Base-by-base conservation (phyloP, 2,329 filamentous ascomycete species). In the Polytolypa hystricis region DNA sequence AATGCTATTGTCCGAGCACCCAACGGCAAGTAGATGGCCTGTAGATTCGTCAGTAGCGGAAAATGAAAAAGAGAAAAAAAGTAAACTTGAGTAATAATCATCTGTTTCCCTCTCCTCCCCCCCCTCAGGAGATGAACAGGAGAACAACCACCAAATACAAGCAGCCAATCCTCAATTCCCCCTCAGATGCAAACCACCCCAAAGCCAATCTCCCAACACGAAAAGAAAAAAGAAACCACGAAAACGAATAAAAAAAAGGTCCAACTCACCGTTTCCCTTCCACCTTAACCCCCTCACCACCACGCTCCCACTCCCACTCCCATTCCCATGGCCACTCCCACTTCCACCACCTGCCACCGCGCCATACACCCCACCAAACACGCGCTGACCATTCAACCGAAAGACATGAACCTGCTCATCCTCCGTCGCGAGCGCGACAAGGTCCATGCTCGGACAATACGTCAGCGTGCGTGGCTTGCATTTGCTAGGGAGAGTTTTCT, bases 401-500 rank as follows among this genome's bases (percentile, higher is more conserved):
- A 81, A 87, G 29, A 94, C 77, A 46, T 81, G 71, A 12, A 95
- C 65, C 33, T 77, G 76, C 33, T 76, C 76, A 42, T 77, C 73
- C 11, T 71, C 68, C n/a, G 71, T 74, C 10, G 80, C 79, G 9
- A 84, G 66, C 9, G 82, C 81, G 9, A 86, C 69, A 30, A 96
- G 69, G 60, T 95, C 84, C 65, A 93, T 83, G 6, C 79, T 81
- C 11, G 87, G 84, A 58, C 85, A 93, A 58, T 82, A 84, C 17
- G 78, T 71, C 21, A 89, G 67, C 34, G 81, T 50, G 40, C 48
- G 52, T 34, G 55, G 42, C 46, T 65, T 65, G 48, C 60, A 62
- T 58, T 58, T 62, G 49, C 55, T 50, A 20, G 57, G 49, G 26
- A 64, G 49, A 33, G 51, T 54, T 46, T 64, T 62, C 43, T 62